Percentiles rank a stretch among this genome's conserved stretches.
Conservation (phyloP, 176 grass and related monocot genomes). For the Rhynchospora breviuscula region DNA sequence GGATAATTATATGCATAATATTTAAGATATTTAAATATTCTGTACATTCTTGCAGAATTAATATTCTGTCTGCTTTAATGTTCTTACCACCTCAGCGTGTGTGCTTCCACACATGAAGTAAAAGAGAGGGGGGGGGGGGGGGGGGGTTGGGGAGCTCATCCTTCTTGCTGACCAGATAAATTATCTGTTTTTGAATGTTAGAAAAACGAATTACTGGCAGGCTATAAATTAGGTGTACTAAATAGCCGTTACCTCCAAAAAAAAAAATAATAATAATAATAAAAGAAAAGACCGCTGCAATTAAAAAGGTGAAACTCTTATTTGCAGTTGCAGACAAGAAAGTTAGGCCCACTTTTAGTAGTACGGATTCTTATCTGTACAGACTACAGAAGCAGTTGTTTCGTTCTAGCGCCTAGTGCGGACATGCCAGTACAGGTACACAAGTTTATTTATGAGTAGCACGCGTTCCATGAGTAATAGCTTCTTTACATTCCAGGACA, state of each 20-base stretch:
- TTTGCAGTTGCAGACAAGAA: not conserved
- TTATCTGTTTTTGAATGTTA: not conserved
- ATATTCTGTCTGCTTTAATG: no score
- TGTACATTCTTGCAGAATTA: no score
- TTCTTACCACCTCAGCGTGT: no score
- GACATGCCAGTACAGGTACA: conserved; percentile 1
- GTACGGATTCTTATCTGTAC: not conserved
- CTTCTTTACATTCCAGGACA: not conserved
- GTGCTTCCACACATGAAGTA: no score
- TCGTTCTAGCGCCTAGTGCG: not conserved
- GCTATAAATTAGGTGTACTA: not conserved
- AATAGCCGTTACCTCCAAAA: not conserved
- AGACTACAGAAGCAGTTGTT: not conserved
- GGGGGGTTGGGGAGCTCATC: no score
- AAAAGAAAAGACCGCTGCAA: no score
- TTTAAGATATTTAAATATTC: no score
- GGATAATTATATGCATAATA: no score
- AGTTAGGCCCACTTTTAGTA: not conserved
- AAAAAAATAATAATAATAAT: not conserved
- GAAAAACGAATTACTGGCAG: not conserved
- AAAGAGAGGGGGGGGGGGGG: no score
- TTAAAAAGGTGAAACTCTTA: not conserved
- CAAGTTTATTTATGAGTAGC: not conserved
- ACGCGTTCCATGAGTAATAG: not conserved
- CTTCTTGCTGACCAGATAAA: not conserved